A percentile compares a stretch with the other conserved stretches of the same genome.
Conservation (phyloP, 2,329 filamentous ascomycete genomes). For the Arthrobotrys sinensis region DNA sequence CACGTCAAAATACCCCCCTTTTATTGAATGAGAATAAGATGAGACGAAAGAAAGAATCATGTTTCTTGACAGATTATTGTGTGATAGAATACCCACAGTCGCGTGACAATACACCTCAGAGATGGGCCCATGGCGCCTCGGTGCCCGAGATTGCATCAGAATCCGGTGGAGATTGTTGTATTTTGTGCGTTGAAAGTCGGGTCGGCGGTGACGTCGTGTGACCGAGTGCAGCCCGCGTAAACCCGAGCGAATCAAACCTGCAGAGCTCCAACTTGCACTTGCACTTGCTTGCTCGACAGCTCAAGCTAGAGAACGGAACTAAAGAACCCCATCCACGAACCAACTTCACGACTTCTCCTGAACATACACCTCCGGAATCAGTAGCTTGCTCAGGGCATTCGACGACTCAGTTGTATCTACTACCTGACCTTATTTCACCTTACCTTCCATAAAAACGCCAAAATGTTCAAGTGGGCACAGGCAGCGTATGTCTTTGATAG, state of each 20-base stretch:
- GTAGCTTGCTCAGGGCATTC: background rate
- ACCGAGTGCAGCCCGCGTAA: constrained; percentile 54
- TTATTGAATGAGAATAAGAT: background rate
- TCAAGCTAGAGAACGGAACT: constrained; percentile 8
- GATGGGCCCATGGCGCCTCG: constrained; percentile 12
- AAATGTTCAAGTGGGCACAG: constrained; percentile 57
- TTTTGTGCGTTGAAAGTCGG: constrained; percentile 47
- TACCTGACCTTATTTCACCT: constrained; percentile 3
- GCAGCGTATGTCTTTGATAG: constrained; percentile 34
- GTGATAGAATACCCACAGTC: constrained; percentile 6
- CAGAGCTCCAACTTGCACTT: background rate
- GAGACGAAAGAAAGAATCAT: background rate
- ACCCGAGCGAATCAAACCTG: constrained; percentile 43
- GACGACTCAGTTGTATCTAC: constrained; percentile 8
- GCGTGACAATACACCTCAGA: background rate
- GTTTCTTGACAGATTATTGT: constrained; percentile 22
- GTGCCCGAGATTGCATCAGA: constrained; percentile 5
- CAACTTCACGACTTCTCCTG: constrained; percentile 19
- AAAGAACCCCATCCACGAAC: constrained; percentile 8
- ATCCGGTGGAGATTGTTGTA: constrained; percentile 31
- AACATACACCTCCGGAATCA: background rate
- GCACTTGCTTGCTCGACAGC: constrained; percentile 22
- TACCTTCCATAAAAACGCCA: constrained; percentile 27
- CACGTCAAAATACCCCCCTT: background rate
- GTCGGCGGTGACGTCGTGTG: constrained; percentile 59